Evolutionary conservation across 192 early-diverging fungal genomes (phyloP), one percentile per base, ranked within the genome.

Genomic region (Chytriomyces hyalinus): DNA sequence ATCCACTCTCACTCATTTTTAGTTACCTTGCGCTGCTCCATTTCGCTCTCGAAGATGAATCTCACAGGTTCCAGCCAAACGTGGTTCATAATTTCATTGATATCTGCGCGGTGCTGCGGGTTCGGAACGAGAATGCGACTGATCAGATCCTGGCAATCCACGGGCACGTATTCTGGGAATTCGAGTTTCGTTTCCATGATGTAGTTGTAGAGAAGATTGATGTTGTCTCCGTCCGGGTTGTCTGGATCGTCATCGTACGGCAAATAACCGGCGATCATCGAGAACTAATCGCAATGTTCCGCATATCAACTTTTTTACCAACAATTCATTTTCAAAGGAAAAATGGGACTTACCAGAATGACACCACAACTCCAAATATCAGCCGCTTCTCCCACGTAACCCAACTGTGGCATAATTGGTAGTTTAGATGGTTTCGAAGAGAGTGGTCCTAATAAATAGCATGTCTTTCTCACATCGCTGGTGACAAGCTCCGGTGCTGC

Each of bases 341-440:
- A 51, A 50, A 79, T 44, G 57, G 78, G 67, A 85, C 43, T 45
- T 48, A 50, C 65, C 67, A 99, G 78, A 67, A 99, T 99, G 17
- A 99, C 98, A 63, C 98, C 98, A 82, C 96, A 98, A 67, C 92
- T 94, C 98, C 98, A 99, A 68, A 98, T 96, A 83, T 99, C 98
- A 1, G 96, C 98, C 5, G 94, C 93, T n/a, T 95, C 93, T 15
- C 97, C 98, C 2, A 98, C 96, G 81, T 99, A 99, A 2, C 95
- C 89, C 28, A 94, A 73, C 8, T 9, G 28, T 24, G 64, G 36
- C 1, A 4, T 65, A 22, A 65, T 65, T 65, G 6, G 28, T 65
- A 4, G 24, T 17, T 17, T 24, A 53, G 45, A 24, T 28, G 5
- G 15, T 45, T 24, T n/a, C 45, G 69, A 78, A 20, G 9, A 13